Conservation (phyloP, 2,329 filamentous ascomycete genomes). For the Colletotrichum theobromicola region DNA sequence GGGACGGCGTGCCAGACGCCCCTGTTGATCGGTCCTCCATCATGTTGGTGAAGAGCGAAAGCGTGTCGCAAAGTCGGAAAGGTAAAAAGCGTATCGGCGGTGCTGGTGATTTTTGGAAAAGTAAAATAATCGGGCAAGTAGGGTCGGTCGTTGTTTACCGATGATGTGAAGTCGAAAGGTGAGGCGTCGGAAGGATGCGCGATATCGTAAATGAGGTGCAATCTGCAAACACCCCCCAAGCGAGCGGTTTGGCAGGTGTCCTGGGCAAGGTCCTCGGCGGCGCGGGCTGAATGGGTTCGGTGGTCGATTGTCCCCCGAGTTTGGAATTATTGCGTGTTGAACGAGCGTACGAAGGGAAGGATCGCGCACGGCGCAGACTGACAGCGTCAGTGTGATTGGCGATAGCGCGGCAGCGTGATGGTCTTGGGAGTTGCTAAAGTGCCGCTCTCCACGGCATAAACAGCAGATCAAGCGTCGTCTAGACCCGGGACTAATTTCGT, state of each 20-base stretch:
- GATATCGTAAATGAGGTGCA: constrained; percentile 6
- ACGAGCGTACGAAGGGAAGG: constrained; percentile 20
- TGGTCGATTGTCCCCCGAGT: background rate
- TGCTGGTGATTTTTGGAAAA: background rate
- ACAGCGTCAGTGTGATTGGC: constrained; percentile 20
- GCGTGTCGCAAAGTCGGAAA: background rate
- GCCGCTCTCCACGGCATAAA: constrained; percentile 10
- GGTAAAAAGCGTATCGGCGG: background rate
- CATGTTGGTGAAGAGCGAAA: constrained; percentile 17
- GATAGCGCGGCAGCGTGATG: constrained; percentile 16
- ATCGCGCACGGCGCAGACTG: constrained; percentile 21
- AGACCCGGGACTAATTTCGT: constrained; percentile 20
- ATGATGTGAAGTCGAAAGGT: background rate
- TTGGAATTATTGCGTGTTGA: background rate
- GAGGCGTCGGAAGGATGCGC: constrained; percentile 7
- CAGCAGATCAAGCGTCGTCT: constrained; percentile 14
- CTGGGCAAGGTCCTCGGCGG: background rate
- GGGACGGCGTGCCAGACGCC: constrained; percentile 49
- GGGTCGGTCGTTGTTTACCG: background rate
- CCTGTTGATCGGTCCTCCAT: constrained; percentile 39
- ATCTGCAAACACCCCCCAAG: background rate
- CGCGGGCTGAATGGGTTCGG: background rate
- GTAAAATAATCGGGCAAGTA: background rate
- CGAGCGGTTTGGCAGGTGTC: constrained; percentile 8
- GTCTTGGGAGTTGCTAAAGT: background rate